Conservation (phyloP, 192 early-diverging fungal genomes). For the Podochytrium sp. region DNA sequence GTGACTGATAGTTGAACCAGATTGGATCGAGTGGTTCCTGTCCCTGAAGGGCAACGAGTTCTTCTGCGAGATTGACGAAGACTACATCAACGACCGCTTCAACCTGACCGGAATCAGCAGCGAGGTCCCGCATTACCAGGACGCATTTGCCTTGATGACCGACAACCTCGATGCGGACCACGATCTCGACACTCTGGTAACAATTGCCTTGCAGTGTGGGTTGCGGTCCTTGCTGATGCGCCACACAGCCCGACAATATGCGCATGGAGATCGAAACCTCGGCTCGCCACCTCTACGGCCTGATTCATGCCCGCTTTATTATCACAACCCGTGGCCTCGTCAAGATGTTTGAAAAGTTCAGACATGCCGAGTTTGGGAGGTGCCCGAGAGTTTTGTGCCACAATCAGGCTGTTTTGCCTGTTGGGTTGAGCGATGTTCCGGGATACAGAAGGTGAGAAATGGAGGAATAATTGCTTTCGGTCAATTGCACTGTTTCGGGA, state of each 20-base stretch:
- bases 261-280: conserved; percentile 84
- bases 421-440: conserved; percentile 88
- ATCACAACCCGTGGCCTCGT: conserved; percentile 87
- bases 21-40: conserved; percentile 97
- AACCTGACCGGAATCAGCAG: conserved; percentile 92
- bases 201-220: not conserved
- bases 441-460: conserved; percentile 40
- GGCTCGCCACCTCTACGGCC: conserved; percentile 91
- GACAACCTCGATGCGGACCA: conserved; percentile 78
- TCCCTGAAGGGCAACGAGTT: conserved; percentile 93
- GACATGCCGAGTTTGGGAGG: conserved; percentile 83
- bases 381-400: conserved; percentile 95
- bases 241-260: conserved; percentile 63
- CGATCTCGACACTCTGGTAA: conserved; percentile 11
- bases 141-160: conserved; percentile 91
- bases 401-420: conserved; percentile 66
- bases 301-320: conserved; percentile 98
- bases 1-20: too few relatives aligned
- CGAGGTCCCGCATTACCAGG: conserved; percentile 89
- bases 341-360: conserved; percentile 97
- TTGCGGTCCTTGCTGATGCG: not conserved
- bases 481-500: too few relatives aligned
- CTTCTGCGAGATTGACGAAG: conserved; percentile 96
- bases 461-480: too few relatives aligned
- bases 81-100: conserved; percentile 96